Conservation (phyloP, 805 yeast species). For the Lipomyces orientalis region DNA sequence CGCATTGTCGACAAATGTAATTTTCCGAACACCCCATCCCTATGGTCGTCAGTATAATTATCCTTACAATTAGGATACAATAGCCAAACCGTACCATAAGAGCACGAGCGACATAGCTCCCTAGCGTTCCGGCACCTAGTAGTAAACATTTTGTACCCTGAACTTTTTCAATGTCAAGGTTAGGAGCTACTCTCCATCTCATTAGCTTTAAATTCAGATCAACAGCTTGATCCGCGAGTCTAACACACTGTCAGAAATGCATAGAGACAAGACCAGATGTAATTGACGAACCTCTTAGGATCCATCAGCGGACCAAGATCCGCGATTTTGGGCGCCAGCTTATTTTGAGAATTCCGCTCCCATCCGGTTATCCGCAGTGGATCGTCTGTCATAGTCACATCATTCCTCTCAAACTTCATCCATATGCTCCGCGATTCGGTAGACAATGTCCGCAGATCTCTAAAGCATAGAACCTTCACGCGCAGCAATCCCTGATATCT, state of each 20-base stretch:
- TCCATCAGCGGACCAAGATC: constrained; percentile 81
- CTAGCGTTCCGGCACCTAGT: constrained; percentile 96
- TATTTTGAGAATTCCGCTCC: constrained; percentile 75
- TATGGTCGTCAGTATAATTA: constrained; percentile 3
- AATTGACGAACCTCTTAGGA: constrained; percentile 56
- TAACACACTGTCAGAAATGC: background rate
- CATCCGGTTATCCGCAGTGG: constrained; percentile 71
- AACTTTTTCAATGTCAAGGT: constrained; percentile 69
- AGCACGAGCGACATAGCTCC: constrained; percentile 86
- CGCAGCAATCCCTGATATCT: constrained; percentile 46
- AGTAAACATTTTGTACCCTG: constrained; percentile 68
- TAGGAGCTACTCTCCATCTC: constrained; percentile 96
- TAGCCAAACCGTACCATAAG: constrained; percentile 50
- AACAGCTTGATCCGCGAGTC: constrained; percentile 88
- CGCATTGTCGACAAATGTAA: constrained; percentile 91
- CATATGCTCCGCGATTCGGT: constrained; percentile 40
- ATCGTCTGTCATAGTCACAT: constrained; percentile 34
- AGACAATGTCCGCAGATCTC: constrained; percentile 41
- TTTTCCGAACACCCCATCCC: constrained; percentile 92
- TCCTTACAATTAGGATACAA: background rate
- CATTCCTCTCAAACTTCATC: constrained; percentile 38
- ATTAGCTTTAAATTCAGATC: constrained; percentile 87
- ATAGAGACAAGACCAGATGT: background rate
- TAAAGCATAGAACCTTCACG: constrained; percentile 51
- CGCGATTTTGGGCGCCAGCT: constrained; percentile 79